A percentile compares a stretch with the other conserved stretches of the same genome.
Conservation (phyloP, 108 stramenopile species). For the Seminavis robusta region DNA sequence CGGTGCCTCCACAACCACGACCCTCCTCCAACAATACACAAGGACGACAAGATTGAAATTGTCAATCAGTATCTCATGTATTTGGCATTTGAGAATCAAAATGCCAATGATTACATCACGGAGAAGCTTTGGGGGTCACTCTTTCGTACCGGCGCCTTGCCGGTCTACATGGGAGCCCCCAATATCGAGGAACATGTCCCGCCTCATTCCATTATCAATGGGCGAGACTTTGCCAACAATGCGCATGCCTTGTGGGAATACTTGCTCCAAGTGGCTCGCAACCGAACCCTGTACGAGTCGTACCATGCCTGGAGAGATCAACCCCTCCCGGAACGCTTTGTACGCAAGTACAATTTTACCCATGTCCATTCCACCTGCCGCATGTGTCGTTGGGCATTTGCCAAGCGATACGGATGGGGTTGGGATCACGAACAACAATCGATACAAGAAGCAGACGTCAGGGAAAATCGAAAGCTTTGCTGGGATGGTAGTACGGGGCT, state of each 20-base stretch:
- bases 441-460: slow-evolving; percentile 25
- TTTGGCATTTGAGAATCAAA: slow-evolving; percentile 53
- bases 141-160: slow-evolving; percentile 47
- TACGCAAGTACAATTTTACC: slow-evolving; percentile 43
- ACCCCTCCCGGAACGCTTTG: slow-evolving; percentile 42
- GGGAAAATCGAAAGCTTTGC: slow-evolving; percentile 32
- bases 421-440: slow-evolving; percentile 48
- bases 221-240: slow-evolving; percentile 43
- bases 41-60: slow-evolving; percentile 33
- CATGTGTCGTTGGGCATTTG: slow-evolving; percentile 66
- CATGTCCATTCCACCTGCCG: slow-evolving; percentile 45
- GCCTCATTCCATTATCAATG: slow-evolving; percentile 43
- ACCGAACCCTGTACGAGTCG: slow-evolving; percentile 52
- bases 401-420: slow-evolving; percentile 53
- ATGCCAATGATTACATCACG: slow-evolving; percentile 55
- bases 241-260: slow-evolving; percentile 43
- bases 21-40: slow-evolving; percentile 33
- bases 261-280: slow-evolving; percentile 40
- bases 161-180: slow-evolving; percentile 67
- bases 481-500: slow-evolving; percentile 15
- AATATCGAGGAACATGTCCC: slow-evolving; percentile 69
- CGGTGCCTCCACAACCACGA: slow-evolving; percentile 60
- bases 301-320: slow-evolving; percentile 67
- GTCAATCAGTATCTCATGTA: slow-evolving; percentile 53
- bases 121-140: slow-evolving; percentile 74